Percentiles rank a stretch among this genome's conserved stretches.
phyloP scores from a whole-genome alignment of 441 rosid species.

The Mallotus repandus region DNA sequence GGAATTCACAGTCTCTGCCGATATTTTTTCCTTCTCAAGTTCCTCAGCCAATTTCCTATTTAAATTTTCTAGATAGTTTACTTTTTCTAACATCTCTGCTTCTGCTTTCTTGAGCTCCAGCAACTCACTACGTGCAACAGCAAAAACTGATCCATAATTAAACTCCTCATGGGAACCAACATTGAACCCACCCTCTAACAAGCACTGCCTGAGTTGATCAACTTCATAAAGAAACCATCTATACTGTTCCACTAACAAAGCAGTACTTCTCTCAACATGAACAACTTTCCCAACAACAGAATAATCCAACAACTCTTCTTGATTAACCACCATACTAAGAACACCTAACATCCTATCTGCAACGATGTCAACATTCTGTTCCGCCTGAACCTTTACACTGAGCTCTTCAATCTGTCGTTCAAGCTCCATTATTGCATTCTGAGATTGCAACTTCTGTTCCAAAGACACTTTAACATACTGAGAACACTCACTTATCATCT shows the following conservation, averaged over 20 bases:
- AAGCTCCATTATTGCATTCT: slow-evolving; percentile 45
- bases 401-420: slow-evolving; percentile 60
- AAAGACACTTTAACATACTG: slow-evolving; percentile 37
- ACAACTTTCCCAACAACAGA: slow-evolving; percentile 50
- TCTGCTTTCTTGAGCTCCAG: slow-evolving; percentile 63
- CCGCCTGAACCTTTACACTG: slow-evolving; percentile 41
- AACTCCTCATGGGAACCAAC: slow-evolving; percentile 53
- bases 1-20: slow-evolving; percentile 35
- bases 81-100: slow-evolving; percentile 41
- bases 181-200: slow-evolving; percentile 46
- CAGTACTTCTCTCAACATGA: slow-evolving; percentile 54
- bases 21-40: slow-evolving; percentile 50
- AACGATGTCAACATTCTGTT: slow-evolving; percentile 44
- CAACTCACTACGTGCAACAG: slow-evolving; percentile 60
- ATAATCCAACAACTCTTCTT: slow-evolving; percentile 58
- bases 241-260: slow-evolving; percentile 58
- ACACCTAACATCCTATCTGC: slow-evolving; percentile 60
- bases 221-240: slow-evolving; percentile 58
- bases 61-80: slow-evolving; percentile 52
- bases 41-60: slow-evolving; percentile 58
- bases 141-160: slow-evolving; percentile 40
- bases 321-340: slow-evolving; percentile 55
- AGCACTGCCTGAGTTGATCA: slow-evolving; percentile 70
- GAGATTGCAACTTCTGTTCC: slow-evolving; percentile 46
- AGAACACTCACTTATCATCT: slow-evolving; percentile 48